These are phyloP conservation scores for Trichothecium sympodiale DNA, from an alignment of 2,329 filamentous ascomycete species.

Conservation along the genomic window DNA sequence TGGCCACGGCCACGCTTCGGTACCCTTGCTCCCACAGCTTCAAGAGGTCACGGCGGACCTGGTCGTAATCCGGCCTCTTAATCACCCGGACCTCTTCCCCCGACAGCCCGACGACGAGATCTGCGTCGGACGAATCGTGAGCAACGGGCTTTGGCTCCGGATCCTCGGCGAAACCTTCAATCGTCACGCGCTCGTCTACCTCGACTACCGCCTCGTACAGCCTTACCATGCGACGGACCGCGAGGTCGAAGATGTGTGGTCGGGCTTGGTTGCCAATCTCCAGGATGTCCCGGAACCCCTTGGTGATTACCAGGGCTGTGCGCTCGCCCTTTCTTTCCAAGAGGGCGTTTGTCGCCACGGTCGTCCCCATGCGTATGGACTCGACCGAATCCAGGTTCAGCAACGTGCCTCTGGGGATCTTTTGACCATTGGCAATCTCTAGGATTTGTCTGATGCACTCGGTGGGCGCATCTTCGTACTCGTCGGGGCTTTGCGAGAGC, in stretches of 20 bases:
- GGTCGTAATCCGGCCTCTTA: constrained; percentile 41
- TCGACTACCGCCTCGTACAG: constrained; percentile 61
- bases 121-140: constrained; percentile 19
- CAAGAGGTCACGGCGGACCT: constrained; percentile 36
- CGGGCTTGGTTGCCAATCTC: constrained; percentile 64
- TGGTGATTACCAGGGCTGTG: constrained; percentile 60
- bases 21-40: constrained; percentile 51
- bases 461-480: constrained; percentile 58
- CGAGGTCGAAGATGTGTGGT: constrained; percentile 63
- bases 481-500: constrained; percentile 1
- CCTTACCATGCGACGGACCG: constrained; percentile 56
- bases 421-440: constrained; percentile 17
- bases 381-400: constrained; percentile 31
- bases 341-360: constrained; percentile 65
- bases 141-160: constrained; percentile 39
- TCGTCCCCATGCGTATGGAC: constrained; percentile 48
- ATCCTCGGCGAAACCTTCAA: constrained; percentile 65
- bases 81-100: constrained; percentile 60
- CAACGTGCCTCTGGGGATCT: constrained; percentile 20
- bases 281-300: constrained; percentile 61
- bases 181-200: constrained; percentile 62
- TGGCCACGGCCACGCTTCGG: constrained; percentile 39
- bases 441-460: constrained; percentile 52
- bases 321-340: constrained; percentile 63
- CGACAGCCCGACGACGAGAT: constrained; percentile 56